These are phyloP conservation scores for Conticribra weissflogii DNA, from an alignment of 108 stramenopile genomes.

Conservation along the genomic window DNA sequence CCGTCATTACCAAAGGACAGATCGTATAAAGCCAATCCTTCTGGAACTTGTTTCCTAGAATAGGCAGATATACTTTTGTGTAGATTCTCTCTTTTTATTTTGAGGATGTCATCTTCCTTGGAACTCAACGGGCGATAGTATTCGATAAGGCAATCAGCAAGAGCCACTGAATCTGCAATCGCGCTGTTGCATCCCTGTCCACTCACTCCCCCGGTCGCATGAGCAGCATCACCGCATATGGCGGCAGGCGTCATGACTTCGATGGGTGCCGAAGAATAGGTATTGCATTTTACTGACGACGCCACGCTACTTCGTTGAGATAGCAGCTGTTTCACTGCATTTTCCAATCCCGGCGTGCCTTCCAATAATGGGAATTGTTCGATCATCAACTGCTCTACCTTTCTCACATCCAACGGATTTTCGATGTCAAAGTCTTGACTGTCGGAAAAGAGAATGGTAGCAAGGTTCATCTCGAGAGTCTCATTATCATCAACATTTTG, in stretches of 20 bases:
- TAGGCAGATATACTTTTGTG: conserved; percentile 54
- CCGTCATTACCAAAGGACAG: conserved; percentile 68
- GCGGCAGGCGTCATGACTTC: conserved; percentile 34
- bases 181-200: conserved; percentile 82
- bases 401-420: conserved; percentile 26
- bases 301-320: conserved; percentile 49
- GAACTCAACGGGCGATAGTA: not conserved
- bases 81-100: conserved; percentile 25
- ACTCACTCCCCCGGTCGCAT: conserved; percentile 80
- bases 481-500: not conserved
- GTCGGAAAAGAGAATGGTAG: conserved; percentile 22
- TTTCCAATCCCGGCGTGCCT: conserved; percentile 37
- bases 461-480: conserved; percentile 10
- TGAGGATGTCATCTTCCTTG: not conserved
- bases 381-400: conserved; percentile 30
- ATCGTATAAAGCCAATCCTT: conserved; percentile 76
- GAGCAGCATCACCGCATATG: conserved; percentile 78
- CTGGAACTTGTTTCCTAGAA: conserved; percentile 68
- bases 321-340: conserved; percentile 54
- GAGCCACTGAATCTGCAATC: conserved; percentile 58
- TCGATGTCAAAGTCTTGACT: conserved; percentile 16
- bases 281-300: conserved; percentile 70
- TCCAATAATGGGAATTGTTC: conserved; percentile 64
- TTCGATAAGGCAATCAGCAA: conserved; percentile 55
- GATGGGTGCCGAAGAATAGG: conserved; percentile 44